A percentile compares a stretch with the other conserved stretches of the same genome.
Conservation (phyloP, 1,284 basidiomycete species). For the Phlebopus sp. region DNA sequence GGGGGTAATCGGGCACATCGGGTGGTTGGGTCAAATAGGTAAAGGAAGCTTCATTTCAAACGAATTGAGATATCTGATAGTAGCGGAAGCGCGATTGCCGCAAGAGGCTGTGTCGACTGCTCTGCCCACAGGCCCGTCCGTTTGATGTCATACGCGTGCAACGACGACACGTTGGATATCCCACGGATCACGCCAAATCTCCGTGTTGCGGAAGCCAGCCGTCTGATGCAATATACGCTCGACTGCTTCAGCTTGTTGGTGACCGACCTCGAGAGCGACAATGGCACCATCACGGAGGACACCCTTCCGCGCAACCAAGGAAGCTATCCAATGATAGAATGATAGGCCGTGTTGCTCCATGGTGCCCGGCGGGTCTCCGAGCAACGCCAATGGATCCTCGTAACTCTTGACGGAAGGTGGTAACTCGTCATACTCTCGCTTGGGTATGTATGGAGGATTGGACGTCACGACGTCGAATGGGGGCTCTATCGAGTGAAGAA, state of each 20-base stretch:
- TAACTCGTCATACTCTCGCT: constrained; percentile 59
- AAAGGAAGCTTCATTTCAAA: not conserved
- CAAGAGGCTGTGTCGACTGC: not conserved
- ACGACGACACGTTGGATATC: constrained; percentile 64
- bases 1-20: not conserved
- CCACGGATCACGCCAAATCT: constrained; percentile 80
- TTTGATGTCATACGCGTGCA: constrained; percentile 34
- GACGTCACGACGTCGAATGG: constrained; percentile 81
- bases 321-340: constrained; percentile 76
- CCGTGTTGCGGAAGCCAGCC: constrained; percentile 43
- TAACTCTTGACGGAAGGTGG: constrained; percentile 67
- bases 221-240: constrained; percentile 50
- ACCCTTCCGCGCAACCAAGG: constrained; percentile 47
- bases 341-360: constrained; percentile 52
- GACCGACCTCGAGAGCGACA: constrained; percentile 80
- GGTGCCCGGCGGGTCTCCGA: constrained; percentile 59
- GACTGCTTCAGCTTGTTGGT: constrained; percentile 67
- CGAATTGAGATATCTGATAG: not conserved
- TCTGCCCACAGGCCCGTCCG: not conserved
- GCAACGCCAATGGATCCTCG: constrained; percentile 79
- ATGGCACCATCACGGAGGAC: constrained; percentile 49
- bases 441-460: constrained; percentile 92
- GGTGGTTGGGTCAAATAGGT: too few relatives aligned
- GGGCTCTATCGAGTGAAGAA: constrained; percentile 35
- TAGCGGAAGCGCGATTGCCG: not conserved